Percentiles rank a stretch among this genome's conserved stretches.
phyloP scores from a whole-genome alignment of 768 basidiomycete species.

The Amanita pallidorosea region DNA sequence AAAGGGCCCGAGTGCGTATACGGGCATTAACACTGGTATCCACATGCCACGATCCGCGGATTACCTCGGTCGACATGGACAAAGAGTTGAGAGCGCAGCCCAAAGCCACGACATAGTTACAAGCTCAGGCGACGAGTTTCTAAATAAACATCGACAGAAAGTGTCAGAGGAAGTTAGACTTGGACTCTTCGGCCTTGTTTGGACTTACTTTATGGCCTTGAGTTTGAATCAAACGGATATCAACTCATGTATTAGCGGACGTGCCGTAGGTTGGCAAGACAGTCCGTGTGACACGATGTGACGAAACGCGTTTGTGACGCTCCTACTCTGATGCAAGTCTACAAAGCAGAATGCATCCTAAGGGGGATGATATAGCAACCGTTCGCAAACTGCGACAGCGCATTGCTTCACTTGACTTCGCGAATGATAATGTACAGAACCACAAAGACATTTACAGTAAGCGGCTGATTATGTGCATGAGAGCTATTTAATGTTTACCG shows the following conservation, averaged over 20 bases:
- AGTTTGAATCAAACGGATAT: neutral
- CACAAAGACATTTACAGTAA: slow-evolving; percentile 6
- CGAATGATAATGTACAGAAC: neutral
- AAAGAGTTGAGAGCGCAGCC: neutral
- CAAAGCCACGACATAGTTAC: neutral
- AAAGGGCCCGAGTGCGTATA: neutral
- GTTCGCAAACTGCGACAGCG: neutral
- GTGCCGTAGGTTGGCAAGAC: no score
- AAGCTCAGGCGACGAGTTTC: slow-evolving; percentile 1
- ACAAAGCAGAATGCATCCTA: slow-evolving; percentile 1
- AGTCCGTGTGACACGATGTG: slow-evolving; percentile 6
- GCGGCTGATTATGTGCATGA: neutral
- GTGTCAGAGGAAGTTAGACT: slow-evolving; percentile 6
- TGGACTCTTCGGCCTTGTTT: neutral
- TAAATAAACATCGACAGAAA: slow-evolving; percentile 4
- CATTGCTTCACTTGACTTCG: slow-evolving; percentile 2
- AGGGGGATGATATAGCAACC: neutral
- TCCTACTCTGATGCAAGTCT: neutral
- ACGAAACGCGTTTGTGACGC: slow-evolving; percentile 8
- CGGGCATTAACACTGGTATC: neutral
- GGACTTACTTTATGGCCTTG: neutral
- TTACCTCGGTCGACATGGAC: slow-evolving; percentile 1
- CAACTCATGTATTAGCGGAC: no score
- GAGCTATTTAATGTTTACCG: neutral
- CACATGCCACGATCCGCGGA: slow-evolving; percentile 5